Evolutionary conservation across 148 eudicot species (phyloP).

Genomic region (Cornus florida): DNA sequence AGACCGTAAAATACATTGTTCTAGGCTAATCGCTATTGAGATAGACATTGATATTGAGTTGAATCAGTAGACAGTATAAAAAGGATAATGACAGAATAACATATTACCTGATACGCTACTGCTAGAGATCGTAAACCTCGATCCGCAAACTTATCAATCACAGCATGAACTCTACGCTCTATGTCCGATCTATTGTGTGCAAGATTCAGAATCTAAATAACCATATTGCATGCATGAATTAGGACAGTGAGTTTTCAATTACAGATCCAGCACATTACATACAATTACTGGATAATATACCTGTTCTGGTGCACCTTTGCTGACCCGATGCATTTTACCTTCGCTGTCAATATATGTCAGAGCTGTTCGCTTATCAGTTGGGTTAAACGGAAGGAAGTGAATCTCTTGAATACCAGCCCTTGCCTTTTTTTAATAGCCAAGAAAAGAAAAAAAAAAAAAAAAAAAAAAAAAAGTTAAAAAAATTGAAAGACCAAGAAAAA

Average conservation of each 20-base stretch:
- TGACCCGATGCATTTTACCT: conserved; percentile 51
- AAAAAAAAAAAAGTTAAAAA: neutral
- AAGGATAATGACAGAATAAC: neutral
- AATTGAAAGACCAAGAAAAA: neutral
- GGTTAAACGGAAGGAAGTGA: conserved; percentile 63
- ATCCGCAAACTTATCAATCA: conserved; percentile 61
- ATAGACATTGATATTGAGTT: neutral
- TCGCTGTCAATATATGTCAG: conserved; percentile 49
- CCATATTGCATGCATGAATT: neutral
- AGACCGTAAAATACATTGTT: neutral
- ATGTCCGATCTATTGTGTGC: conserved; percentile 49
- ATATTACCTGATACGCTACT: conserved; percentile 51
- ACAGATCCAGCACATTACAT: neutral
- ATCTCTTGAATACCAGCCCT: conserved; percentile 54
- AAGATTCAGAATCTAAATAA: conserved; percentile 44
- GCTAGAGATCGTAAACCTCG: conserved; percentile 61
- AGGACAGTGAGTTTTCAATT: neutral
- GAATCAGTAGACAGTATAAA: neutral
- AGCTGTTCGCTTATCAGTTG: conserved; percentile 59
- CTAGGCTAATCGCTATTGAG: neutral
- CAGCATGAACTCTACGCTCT: conserved; percentile 47
- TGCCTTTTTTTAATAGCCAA: conserved; percentile 33
- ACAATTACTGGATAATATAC: conserved; percentile 5
- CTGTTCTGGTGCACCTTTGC: conserved; percentile 63
- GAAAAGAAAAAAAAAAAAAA: neutral